Percentiles rank a stretch among this genome's conserved stretches.
These are phyloP conservation scores for Glaciozyma martinii DNA, from an alignment of 768 basidiomycete species.

Conservation along the genomic window DNA sequence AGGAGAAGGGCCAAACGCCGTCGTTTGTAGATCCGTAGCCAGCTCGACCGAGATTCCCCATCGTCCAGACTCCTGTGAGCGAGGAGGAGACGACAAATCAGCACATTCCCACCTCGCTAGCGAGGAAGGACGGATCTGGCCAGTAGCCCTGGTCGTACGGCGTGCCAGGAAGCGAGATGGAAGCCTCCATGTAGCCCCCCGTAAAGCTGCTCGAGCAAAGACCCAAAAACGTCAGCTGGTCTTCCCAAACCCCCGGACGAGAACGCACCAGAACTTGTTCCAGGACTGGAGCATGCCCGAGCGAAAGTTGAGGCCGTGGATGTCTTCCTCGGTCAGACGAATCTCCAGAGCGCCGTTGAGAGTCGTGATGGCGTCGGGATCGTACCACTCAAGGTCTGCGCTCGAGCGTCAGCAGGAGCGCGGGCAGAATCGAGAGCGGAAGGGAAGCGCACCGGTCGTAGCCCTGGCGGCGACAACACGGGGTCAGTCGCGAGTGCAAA, in stretches of 20 bases:
- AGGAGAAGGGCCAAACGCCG: slow-evolving; percentile 45
- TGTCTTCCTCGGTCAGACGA: slow-evolving; percentile 18
- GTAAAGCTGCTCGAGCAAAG: slow-evolving; percentile 32
- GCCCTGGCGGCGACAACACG: background rate
- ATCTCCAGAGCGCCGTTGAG: slow-evolving; percentile 37
- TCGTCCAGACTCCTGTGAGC: slow-evolving; percentile 35
- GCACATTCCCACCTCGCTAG: background rate
- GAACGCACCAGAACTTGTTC: slow-evolving; percentile 33
- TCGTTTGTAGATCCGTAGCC: slow-evolving; percentile 86
- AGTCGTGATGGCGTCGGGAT: slow-evolving; percentile 41
- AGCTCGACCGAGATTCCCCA: slow-evolving; percentile 73
- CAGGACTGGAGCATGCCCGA: slow-evolving; percentile 34
- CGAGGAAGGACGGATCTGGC: background rate
- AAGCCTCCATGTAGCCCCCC: slow-evolving; percentile 32
- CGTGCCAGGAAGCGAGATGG: slow-evolving; percentile 14
- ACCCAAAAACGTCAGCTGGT: background rate
- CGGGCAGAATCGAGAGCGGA: too few relatives aligned
- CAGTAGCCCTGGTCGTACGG: slow-evolving; percentile 24
- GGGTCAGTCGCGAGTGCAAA: background rate
- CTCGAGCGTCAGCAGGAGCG: slow-evolving; percentile 32
- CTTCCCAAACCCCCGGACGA: too few relatives aligned
- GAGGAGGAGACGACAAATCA: background rate
- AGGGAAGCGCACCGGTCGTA: background rate
- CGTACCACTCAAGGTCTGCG: slow-evolving; percentile 43
- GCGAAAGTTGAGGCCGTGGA: slow-evolving; percentile 24